Base-by-base conservation (phyloP, 1,139 yeast genomes). In the Pichia norvegensis region DNA sequence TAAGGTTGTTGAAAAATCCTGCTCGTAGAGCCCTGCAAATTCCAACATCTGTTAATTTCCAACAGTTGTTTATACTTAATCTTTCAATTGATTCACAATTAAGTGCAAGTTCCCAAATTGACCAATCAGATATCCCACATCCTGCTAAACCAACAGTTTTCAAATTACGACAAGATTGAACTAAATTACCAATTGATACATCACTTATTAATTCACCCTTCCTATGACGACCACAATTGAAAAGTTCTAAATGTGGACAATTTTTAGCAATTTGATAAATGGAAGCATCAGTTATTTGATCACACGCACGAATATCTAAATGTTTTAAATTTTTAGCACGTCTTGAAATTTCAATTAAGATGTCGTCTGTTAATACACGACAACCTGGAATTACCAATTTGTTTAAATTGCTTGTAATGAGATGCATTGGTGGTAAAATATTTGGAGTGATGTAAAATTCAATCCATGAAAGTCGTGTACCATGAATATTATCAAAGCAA, bases 91-190 rank as follows among this genome's bases (percentile, higher is more conserved):
- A 58, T 2, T 61, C 60, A 48, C 85, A 74, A 50, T 70, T 64
- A 22, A 74, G 63, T 0, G 92, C 92, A 40, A 88, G 66, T 57
- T 85, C 92, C 95, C 95, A 86, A 23, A 90, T 67, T 7, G 84
- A 71, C 41, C 78, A 72, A 65, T 90, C 96, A 19, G 85, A 77
- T 25, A 90, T 73, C 46, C 76, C 70, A 62, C 96, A 86, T 8
- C 97, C 97, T 0, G 97, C 96, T 16, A 87, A 66, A 0, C 97
- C 97, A 41, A 90, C 69, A 0, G 97, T 88, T 42, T 70, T 70
- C 22, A 35, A 13, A 38, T 88, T 66, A 14, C 69, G 62, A 3
- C 78, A 72, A 55, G 76, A 76, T 38, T 70, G 69, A 7, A 81
- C 76, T 29, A 90, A 66, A 21, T 74, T 72, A 17, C 76, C 67